Percentiles rank a stretch among this genome's conserved stretches.
These are phyloP conservation scores for Eleusine coracana DNA, from an alignment of 176 grass and related monocot genomes.

Conservation along the genomic window DNA sequence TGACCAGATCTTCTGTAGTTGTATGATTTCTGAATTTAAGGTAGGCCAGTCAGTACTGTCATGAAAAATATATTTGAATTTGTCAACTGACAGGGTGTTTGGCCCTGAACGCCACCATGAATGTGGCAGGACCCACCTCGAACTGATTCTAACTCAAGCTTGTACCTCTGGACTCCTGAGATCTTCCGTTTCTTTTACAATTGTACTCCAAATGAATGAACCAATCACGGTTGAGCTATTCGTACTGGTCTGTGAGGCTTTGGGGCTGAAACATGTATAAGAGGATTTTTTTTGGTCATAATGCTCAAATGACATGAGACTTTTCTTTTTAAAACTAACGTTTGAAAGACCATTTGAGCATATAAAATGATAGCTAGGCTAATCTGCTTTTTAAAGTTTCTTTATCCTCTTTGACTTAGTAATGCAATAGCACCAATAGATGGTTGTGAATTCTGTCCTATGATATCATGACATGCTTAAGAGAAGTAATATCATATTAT, in stretches of 20 bases:
- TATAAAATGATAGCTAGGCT: neutral
- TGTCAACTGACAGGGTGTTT: neutral
- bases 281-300: neutral
- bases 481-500: constrained; percentile 7
- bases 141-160: neutral
- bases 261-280: constrained; percentile 67
- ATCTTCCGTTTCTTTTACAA: constrained; percentile 8
- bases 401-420: neutral
- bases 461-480: neutral
- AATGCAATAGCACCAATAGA: neutral
- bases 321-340: neutral
- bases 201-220: constrained; percentile 9
- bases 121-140: constrained; percentile 7
- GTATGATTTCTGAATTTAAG: neutral
- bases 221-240: constrained; percentile 34
- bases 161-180: constrained; percentile 17
- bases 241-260: constrained; percentile 83
- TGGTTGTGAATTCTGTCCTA: neutral
- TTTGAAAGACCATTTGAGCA: neutral
- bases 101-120: neutral
- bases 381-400: neutral
- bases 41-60: neutral
- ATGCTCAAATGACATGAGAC: neutral
- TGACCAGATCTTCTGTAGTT: neutral
- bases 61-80: constrained; percentile 1